Evolutionary conservation across 2,329 filamentous ascomycete species (phyloP).

Genomic region (Pseudocercospora eumusae): DNA sequence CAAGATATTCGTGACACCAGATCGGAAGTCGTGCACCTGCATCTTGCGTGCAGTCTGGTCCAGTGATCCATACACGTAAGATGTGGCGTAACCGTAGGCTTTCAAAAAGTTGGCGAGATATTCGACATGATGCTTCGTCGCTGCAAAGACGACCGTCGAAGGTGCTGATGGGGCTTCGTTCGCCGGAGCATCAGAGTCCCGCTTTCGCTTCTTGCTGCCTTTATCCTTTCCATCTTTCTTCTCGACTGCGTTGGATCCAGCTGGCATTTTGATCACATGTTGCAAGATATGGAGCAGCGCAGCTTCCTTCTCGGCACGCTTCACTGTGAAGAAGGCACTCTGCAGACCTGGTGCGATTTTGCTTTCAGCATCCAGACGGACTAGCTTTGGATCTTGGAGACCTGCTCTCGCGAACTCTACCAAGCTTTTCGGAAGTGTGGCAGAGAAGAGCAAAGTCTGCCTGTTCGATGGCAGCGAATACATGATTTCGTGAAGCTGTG

Average conservation of each 20-base stretch:
- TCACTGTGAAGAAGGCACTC: conserved; percentile 91
- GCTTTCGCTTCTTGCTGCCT: conserved; percentile 71
- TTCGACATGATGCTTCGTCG: conserved; percentile 97
- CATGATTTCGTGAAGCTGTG: conserved; percentile 89
- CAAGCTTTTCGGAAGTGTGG: conserved; percentile 87
- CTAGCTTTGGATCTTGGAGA: conserved; percentile 84
- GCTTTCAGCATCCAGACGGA: conserved; percentile 88
- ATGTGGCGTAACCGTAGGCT: conserved; percentile 80
- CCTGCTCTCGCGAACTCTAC: conserved; percentile 96
- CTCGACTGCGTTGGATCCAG: conserved; percentile 60
- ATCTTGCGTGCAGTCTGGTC: conserved; percentile 92
- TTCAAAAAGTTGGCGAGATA: conserved; percentile 82
- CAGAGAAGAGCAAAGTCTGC: conserved; percentile 92
- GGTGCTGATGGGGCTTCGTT: conserved; percentile 78
- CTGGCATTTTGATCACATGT: conserved; percentile 89
- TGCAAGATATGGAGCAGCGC: conserved; percentile 85
- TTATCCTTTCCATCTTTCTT: conserved; percentile 48
- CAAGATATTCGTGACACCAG: conserved; percentile 80
- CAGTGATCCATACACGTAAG: conserved; percentile 90
- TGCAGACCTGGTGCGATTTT: conserved; percentile 97
- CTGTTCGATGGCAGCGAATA: conserved; percentile 79
- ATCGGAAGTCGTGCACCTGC: conserved; percentile 86
- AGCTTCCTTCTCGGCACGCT: conserved; percentile 90
- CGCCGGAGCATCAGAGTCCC: conserved; percentile 52
- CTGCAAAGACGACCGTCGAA: conserved; percentile 91